A percentile compares a stretch with the other conserved stretches of the same genome.
Evolutionary conservation across 768 basidiomycete species (phyloP).

Genomic region (Psilocybe tampanensis): DNA sequence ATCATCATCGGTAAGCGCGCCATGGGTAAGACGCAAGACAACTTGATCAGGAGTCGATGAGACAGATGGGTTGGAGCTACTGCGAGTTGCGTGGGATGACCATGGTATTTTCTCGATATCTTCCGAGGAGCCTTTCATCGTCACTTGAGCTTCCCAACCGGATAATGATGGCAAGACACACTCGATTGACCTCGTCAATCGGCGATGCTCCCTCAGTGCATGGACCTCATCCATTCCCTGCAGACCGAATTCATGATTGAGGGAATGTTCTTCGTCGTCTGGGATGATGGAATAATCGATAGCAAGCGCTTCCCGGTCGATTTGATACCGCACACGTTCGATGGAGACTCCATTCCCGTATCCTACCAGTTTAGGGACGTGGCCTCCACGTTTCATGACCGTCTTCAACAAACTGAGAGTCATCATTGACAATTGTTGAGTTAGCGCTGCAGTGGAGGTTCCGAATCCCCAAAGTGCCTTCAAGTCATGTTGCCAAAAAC

Average conservation of each 20-base stretch:
- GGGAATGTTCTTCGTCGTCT: slow-evolving; percentile 58
- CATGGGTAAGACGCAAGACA: slow-evolving; percentile 72
- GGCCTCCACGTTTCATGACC: slow-evolving; percentile 73
- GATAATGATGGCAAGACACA: slow-evolving; percentile 74
- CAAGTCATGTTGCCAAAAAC: slow-evolving; percentile 95
- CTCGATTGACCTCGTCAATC: slow-evolving; percentile 78
- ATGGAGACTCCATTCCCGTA: slow-evolving; percentile 85
- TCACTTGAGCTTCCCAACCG: slow-evolving; percentile 87
- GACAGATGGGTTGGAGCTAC: slow-evolving; percentile 37
- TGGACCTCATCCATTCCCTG: slow-evolving; percentile 68
- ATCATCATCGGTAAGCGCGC: slow-evolving; percentile 69
- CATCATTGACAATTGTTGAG: slow-evolving; percentile 87
- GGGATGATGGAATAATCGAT: slow-evolving; percentile 85
- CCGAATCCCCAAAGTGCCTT: slow-evolving; percentile 85
- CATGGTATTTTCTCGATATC: slow-evolving; percentile 75
- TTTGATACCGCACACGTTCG: slow-evolving; percentile 77
- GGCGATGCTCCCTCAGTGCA: slow-evolving; percentile 62
- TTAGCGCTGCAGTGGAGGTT: slow-evolving; percentile 55
- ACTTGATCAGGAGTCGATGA: slow-evolving; percentile 48
- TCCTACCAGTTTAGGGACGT: slow-evolving; percentile 73
- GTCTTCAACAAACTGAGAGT: slow-evolving; percentile 79
- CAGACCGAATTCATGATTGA: slow-evolving; percentile 26
- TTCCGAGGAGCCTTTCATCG: slow-evolving; percentile 72
- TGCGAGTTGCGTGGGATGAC: slow-evolving; percentile 61
- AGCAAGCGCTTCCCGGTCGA: slow-evolving; percentile 80